These are phyloP conservation scores for Prunus salicina DNA, from an alignment of 306 rosid genomes.

Conservation along the genomic window DNA sequence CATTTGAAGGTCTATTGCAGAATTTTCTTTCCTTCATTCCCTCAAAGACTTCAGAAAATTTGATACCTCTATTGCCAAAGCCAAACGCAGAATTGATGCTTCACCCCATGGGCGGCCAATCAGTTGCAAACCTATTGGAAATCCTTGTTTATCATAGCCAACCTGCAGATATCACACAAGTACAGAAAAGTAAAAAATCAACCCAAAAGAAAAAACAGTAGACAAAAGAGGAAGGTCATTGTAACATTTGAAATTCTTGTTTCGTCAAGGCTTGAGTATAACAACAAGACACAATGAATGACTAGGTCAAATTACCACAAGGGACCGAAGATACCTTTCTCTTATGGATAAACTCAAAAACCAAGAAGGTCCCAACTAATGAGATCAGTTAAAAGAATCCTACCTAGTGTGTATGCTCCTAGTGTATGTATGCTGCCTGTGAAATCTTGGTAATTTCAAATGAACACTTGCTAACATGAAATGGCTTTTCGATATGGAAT, in stretches of 20 bases:
- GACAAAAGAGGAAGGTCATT: neutral
- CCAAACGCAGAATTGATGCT: slow-evolving; percentile 84
- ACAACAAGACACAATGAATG: neutral
- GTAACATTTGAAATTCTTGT: neutral
- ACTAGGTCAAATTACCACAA: neutral
- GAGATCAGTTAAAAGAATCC: neutral
- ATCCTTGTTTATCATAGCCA: slow-evolving; percentile 64
- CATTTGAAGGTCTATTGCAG: neutral
- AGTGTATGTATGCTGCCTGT: neutral
- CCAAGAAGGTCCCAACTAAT: neutral
- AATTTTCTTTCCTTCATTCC: neutral
- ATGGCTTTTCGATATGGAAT: neutral
- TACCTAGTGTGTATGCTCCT: too few relatives aligned
- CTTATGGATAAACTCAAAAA: neutral
- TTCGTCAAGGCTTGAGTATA: neutral
- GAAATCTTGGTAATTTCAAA: neutral
- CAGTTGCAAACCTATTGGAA: slow-evolving; percentile 90
- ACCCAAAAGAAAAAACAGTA: neutral
- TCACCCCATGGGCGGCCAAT: slow-evolving; percentile 97
- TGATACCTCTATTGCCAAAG: slow-evolving; percentile 76
- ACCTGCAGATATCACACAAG: slow-evolving; percentile 24
- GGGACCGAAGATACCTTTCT: neutral
- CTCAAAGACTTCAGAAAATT: neutral
- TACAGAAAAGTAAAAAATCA: neutral
- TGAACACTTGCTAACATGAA: neutral